These are phyloP conservation scores for Cicer cuneatum DNA, from an alignment of 306 rosid species.

Conservation along the genomic window DNA sequence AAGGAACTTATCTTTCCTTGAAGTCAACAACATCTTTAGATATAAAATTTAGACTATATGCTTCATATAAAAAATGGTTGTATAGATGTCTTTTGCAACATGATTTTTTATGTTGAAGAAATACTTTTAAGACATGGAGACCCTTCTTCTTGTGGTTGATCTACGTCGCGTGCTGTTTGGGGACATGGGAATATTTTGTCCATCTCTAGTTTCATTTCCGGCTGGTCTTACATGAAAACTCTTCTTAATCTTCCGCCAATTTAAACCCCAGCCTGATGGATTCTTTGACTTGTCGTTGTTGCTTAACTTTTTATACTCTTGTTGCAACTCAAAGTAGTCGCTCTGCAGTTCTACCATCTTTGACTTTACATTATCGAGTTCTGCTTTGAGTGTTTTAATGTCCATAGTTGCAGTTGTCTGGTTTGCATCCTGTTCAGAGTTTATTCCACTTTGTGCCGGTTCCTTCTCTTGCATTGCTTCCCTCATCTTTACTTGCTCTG, in stretches of 20 bases:
- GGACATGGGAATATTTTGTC: conserved; percentile 48
- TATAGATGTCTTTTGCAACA: conserved; percentile 33
- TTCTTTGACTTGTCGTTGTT: conserved; percentile 58
- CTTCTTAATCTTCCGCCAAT: conserved; percentile 81
- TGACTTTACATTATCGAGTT: conserved; percentile 72
- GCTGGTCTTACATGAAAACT: conserved; percentile 68
- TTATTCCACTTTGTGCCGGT: conserved; percentile 51
- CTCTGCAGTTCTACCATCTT: conserved; percentile 72
- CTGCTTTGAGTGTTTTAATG: conserved; percentile 64
- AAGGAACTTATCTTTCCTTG: conserved; percentile 22
- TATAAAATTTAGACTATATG: conserved; percentile 18
- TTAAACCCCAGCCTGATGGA: conserved; percentile 59
- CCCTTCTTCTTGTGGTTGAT: conserved; percentile 57
- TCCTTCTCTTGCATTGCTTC: conserved; percentile 79
- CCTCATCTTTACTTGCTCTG: conserved; percentile 92
- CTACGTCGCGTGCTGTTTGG: conserved; percentile 34
- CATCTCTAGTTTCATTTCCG: conserved; percentile 56
- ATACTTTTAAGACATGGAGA: conserved; percentile 58
- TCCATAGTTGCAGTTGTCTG: conserved; percentile 52
- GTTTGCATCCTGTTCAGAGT: conserved; percentile 65
- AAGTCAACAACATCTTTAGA: conserved; percentile 25
- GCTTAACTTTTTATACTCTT: conserved; percentile 65
- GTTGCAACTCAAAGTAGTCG: conserved; percentile 79
- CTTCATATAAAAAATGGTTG: conserved; percentile 41
- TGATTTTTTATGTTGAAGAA: conserved; percentile 31